phyloP scores from a whole-genome alignment of 768 basidiomycete genomes.

The Lactarius sp. region DNA sequence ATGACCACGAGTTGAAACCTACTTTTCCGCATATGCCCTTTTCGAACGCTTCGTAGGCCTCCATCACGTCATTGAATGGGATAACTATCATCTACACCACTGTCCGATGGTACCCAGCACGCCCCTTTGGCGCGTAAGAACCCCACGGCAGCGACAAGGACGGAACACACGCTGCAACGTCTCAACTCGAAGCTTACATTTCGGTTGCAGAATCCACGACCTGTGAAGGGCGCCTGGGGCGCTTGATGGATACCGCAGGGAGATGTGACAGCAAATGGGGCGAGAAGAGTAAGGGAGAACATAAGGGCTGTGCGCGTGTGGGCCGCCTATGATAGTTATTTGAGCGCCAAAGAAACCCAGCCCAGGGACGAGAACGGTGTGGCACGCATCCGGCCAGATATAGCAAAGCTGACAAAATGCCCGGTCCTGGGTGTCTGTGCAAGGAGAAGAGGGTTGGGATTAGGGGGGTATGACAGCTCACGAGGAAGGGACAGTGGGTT shows the following conservation, averaged over 20 bases:
- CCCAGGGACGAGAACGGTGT: constrained; percentile 46
- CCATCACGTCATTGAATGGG: constrained; percentile 48
- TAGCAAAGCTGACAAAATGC: constrained; percentile 47
- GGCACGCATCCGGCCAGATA: constrained; percentile 53
- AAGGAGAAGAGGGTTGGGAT: constrained; percentile 64
- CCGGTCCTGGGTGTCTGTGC: constrained; percentile 80
- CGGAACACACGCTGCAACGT: constrained; percentile 72
- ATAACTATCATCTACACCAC: constrained; percentile 66
- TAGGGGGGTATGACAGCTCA: constrained; percentile 38
- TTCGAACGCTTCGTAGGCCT: constrained; percentile 63
- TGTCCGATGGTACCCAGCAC: constrained; percentile 65
- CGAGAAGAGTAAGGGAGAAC: constrained; percentile 64
- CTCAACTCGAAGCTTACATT: constrained; percentile 80
- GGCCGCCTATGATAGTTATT: constrained; percentile 49
- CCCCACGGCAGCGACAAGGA: constrained; percentile 69
- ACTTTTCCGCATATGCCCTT: constrained; percentile 70
- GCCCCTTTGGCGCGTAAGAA: constrained; percentile 65
- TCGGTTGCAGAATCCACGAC: constrained; percentile 60
- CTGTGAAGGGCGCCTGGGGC: constrained; percentile 50
- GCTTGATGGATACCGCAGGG: constrained; percentile 71
- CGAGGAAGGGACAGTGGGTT: too few species aligned
- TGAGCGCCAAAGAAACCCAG: constrained; percentile 16
- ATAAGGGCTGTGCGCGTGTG: constrained; percentile 60
- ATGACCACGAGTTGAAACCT: constrained; percentile 65
- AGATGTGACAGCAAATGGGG: constrained; percentile 67